These are phyloP conservation scores for Stephanodiscus minutulus DNA, from an alignment of 108 stramenopile genomes.

Conservation along the genomic window DNA sequence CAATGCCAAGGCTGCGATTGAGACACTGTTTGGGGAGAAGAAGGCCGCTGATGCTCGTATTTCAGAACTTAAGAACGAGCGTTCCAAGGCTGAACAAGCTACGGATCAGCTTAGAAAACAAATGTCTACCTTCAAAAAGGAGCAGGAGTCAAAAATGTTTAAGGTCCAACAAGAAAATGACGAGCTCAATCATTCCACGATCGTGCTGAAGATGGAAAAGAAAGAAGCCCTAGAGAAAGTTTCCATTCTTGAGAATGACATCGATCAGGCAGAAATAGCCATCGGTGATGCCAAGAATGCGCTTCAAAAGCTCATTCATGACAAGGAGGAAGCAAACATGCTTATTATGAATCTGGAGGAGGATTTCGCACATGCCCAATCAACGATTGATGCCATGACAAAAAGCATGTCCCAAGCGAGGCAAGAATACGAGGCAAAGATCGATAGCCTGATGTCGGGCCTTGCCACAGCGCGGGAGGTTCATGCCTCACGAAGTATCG, in stretches of 20 bases:
- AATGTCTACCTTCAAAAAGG: constrained; percentile 36
- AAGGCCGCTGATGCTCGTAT: constrained; percentile 43
- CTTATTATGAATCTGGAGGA: constrained; percentile 47
- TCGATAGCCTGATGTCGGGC: constrained; percentile 49
- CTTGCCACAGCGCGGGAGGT: constrained; percentile 44
- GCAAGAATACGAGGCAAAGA: constrained; percentile 48
- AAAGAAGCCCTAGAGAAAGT: constrained; percentile 43
- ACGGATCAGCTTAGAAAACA: constrained; percentile 42
- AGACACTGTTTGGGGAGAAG: constrained; percentile 43
- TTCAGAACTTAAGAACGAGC: constrained; percentile 39
- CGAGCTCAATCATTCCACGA: constrained; percentile 33
- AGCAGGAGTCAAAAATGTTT: constrained; percentile 35
- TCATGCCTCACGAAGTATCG: constrained; percentile 43
- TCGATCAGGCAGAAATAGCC: constrained; percentile 44
- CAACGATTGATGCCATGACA: constrained; percentile 52
- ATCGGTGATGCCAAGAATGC: constrained; percentile 47
- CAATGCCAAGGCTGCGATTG: constrained; percentile 50
- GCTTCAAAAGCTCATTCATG: constrained; percentile 29
- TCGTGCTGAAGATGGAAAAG: constrained; percentile 50
- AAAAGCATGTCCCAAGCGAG: constrained; percentile 40
- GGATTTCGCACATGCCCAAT: constrained; percentile 39
- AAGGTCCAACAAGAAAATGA: constrained; percentile 35
- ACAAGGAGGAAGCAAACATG: constrained; percentile 44
- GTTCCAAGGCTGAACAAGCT: constrained; percentile 27
- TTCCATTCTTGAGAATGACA: constrained; percentile 35